Base-by-base conservation (phyloP, 768 basidiomycete genomes). In the Pleurotus giganteus region DNA sequence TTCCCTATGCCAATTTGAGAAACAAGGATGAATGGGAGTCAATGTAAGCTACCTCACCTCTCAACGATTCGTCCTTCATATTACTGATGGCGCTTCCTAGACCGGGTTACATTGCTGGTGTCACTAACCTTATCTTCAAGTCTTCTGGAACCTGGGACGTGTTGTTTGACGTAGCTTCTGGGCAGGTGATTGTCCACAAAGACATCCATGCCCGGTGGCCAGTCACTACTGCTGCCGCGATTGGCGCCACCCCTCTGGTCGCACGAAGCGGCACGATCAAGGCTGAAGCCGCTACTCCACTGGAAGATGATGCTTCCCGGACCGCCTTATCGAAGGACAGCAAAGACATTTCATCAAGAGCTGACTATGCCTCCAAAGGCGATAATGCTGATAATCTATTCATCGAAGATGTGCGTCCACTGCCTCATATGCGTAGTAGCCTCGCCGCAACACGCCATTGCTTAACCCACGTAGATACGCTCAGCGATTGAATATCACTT, bases 41-140 rank as follows among this genome's bases (percentile, higher is more conserved):
- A 6, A 86, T 88, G 92, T 94, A 73, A 72, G 88, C 78, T 41
- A 13, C 19, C 6, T 26, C 24, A 13, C 15, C 21, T 41, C 56
- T 46, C 47, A 34, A 42, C 21, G 50, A 17, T 23, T 12, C 21
- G 6, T 24, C 32, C 26, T 2, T 26, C 11, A 9, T 45, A 44
- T 17, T 56, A 44, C 43, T n/a, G 9, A 7, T 51, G 34, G 19
- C 34, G 12, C 9, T 36, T 31, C 32, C 7, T 58, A 94, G 93
- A 34, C 86, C 90, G 3, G 96, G 92, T 11, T 99, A 88, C 65
- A 94, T 99, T 50, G 97, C 95, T 8, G 97, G 97, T 1, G 96
- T 98, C 2, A 95, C 92, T 1, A 99, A 99, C 63, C 97, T 95
- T 2, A 94, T 98, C 43, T 98, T 98, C 70, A 93, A 96, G 63